Evolutionary conservation across 164 flowering plant species (phyloP), one percentile per base, ranked within the genome.

Genomic region (Kalanchoe fedtschenkoi): DNA sequence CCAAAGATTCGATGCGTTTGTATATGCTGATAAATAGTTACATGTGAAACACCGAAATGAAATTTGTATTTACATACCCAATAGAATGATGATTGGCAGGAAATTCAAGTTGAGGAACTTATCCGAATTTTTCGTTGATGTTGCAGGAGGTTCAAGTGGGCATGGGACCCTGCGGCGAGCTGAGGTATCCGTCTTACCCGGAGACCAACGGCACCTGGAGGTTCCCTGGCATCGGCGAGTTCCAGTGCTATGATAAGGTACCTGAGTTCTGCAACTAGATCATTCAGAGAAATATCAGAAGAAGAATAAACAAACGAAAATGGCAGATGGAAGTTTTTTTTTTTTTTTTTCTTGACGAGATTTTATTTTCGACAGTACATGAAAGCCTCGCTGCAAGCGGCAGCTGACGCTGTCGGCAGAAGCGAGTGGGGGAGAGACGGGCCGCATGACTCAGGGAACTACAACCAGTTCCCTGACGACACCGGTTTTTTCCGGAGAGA

Each of bases 151-250:
- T 83, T 63, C 77, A 78, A 66, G 69, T 83, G 38, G 84, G 84
- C 67, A 82, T 83, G 71, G 87, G 87, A 56, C 87, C 87, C 60
- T 77, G 77, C 58, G 87, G 87, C 61, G 87, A 83, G 62, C 78
- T 83, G 60, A 74, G 86, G 70, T 83, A 83, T 68, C 88, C 88
- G 55, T 70, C 88, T 6, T 81, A 83, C 69, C 88, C 88, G 42
- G 68, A 39, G 35, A 73, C 64, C 32, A 80, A 79, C 64, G 82
- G 80, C 46, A 77, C 81, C 69, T 83, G 85, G 88, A 73, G 64
- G 55, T 81, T 77, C 54, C 85, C 85, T 64, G 85, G 88, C 54
- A 81, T 81, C 72, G 85, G 85, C 34, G 83, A 79, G 69, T 83
- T 83, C 55, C 87, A 83, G 67, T 83, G 87, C 65, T 80, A 83